Base-by-base conservation (phyloP, 305 asterid species). In the Fraxinus ornus region DNA sequence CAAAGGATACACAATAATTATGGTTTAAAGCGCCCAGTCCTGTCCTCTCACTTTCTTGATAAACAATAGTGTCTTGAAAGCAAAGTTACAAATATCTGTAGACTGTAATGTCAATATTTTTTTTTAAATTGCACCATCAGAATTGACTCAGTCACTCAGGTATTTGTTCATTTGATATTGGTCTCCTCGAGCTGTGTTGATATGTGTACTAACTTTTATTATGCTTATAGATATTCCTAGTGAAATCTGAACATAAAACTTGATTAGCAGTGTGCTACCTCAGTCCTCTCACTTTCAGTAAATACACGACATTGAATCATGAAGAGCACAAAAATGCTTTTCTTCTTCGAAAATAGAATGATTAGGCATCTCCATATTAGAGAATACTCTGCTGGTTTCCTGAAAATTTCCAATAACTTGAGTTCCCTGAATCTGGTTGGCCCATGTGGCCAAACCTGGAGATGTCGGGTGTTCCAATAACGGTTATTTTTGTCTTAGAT, bases 401-500 rank as follows among this genome's bases (percentile, higher is more conserved):
- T 44, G 17, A 17, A 44, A 44, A 44, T 44, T 44, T 44, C 49
- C 15, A 44, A 10, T 12, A 44, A 44, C 12, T 44, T 44, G 17
- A 10, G 12, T 2, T 44, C 52, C 52, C 52, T 12, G 5, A 3
- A 44, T 44, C 52, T 44, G 15, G 4, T 44, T 44, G 52, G 17
- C 17, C 52, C 4, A 52, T 13, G 19, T 52, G 64, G 66, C 66
- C 66, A 8, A 55, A 17, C 66, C 22, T 5, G 10, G 66, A 55
- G 19, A n/a, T 55, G 19, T 26, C 28, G 1, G 66, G 66, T 55
- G 26, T 19, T 7, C 7, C 12, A 7, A 26, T 28, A 77, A 22
- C 24, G 32, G 79, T 22, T 66, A 37, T 78, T 12, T 60, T 77
- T 30, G 30, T 66, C 71, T 75, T 64, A 73, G 49, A 77, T 64